Conservation (phyloP, 2,329 filamentous ascomycete genomes). For the Dothistroma septosporum region DNA sequence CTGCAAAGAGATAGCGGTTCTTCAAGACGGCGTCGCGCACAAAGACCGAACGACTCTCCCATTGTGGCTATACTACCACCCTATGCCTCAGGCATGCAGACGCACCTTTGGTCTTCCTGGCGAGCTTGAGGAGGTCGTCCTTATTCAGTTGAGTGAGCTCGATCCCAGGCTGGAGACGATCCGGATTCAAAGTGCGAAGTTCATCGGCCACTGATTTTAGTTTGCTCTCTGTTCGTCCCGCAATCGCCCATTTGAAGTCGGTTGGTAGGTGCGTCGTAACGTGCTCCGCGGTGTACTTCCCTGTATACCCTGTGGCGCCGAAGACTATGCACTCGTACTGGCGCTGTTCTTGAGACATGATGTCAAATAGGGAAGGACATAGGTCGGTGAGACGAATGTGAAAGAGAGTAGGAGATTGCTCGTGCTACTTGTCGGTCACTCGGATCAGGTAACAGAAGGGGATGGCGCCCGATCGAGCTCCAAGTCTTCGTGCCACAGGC, state of each 20-base stretch:
- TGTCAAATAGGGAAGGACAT: neutral
- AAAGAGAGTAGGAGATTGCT: constrained; percentile 1
- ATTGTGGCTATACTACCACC: neutral
- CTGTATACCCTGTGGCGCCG: constrained; percentile 74
- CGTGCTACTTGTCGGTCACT: constrained; percentile 13
- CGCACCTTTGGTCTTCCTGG: constrained; percentile 48
- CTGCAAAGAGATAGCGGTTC: neutral
- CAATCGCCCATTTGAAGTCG: constrained; percentile 80
- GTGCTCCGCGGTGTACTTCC: constrained; percentile 70
- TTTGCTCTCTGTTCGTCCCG: constrained; percentile 75
- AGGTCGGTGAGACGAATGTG: neutral
- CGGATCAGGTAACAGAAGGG: constrained; percentile 2
- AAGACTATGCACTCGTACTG: constrained; percentile 64
- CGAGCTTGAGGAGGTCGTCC: constrained; percentile 49
- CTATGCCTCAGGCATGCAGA: neutral
- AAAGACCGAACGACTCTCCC: neutral
- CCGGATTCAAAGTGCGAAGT: constrained; percentile 61
- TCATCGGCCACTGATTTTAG: constrained; percentile 65
- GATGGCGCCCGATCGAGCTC: neutral
- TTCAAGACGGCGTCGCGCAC: neutral
- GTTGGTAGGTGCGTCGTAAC: constrained; percentile 67
- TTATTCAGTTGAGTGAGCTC: constrained; percentile 47
- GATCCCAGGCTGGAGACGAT: constrained; percentile 66
- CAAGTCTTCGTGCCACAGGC: neutral
- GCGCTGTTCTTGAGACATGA: constrained; percentile 41